These are phyloP conservation scores for Prunus yedoensis DNA, from an alignment of 331 rosid genomes.

Conservation along the genomic window DNA sequence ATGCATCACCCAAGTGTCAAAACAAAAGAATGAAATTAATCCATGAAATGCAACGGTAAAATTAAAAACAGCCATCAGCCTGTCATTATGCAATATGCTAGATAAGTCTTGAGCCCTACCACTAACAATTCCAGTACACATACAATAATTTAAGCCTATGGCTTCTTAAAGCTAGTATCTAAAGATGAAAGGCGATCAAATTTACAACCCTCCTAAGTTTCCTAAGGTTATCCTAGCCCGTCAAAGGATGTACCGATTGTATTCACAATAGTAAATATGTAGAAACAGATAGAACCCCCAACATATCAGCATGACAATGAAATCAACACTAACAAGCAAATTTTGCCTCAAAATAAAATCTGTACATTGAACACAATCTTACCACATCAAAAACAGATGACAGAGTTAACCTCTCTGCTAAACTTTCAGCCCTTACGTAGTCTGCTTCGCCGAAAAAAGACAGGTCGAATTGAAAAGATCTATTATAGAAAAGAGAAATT, in stretches of 20 bases:
- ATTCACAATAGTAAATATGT: background rate
- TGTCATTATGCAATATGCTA: background rate
- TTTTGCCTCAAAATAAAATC: slow-evolving; percentile 29
- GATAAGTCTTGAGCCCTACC: background rate
- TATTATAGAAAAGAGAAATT: slow-evolving; percentile 47
- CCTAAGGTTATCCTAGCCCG: background rate
- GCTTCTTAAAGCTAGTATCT: background rate
- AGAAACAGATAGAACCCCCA: slow-evolving; percentile 16
- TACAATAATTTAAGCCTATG: background rate
- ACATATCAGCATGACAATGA: slow-evolving; percentile 15
- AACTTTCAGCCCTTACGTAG: slow-evolving; percentile 54
- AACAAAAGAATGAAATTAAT: background rate
- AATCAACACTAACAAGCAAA: slow-evolving; percentile 25
- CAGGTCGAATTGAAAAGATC: slow-evolving; percentile 62
- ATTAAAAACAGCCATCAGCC: background rate
- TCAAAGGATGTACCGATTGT: background rate
- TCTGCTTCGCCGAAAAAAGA: slow-evolving; percentile 60
- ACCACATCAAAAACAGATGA: slow-evolving; percentile 60
- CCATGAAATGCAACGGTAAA: background rate
- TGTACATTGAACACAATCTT: slow-evolving; percentile 48
- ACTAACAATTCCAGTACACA: background rate
- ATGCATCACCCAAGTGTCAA: background rate
- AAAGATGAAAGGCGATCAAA: background rate
- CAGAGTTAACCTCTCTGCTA: slow-evolving; percentile 49
- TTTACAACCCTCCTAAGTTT: background rate